A percentile compares a stretch with the other conserved stretches of the same genome.
These are phyloP conservation scores for Psilocybe azurescens DNA, from an alignment of 768 basidiomycete species.

Conservation along the genomic window DNA sequence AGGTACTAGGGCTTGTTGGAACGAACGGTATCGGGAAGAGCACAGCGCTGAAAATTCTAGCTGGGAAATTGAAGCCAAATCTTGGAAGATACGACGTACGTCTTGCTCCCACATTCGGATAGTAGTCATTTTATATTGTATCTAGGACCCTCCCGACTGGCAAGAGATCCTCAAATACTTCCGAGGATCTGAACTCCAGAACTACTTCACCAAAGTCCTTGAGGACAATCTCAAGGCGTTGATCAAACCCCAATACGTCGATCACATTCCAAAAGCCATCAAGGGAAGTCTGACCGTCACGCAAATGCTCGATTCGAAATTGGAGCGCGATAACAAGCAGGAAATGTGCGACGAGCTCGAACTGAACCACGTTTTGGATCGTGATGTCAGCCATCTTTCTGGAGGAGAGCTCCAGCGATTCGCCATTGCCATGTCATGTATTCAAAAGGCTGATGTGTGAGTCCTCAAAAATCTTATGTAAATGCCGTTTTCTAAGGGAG, in stretches of 20 bases:
- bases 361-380: slow-evolving; percentile 82
- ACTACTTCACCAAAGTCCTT: slow-evolving; percentile 99
- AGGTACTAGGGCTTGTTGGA: slow-evolving; percentile 97
- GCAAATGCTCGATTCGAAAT: slow-evolving; percentile 92
- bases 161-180: slow-evolving; percentile 98
- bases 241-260: slow-evolving; percentile 99
- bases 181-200: slow-evolving; percentile 97
- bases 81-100: slow-evolving; percentile 94
- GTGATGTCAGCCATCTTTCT: slow-evolving; percentile 85
- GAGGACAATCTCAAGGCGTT: slow-evolving; percentile 99
- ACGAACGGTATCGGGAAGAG: slow-evolving; percentile 99
- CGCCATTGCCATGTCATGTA: slow-evolving; percentile 96
- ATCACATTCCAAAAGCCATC: slow-evolving; percentile 96
- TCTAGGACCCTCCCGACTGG: slow-evolving; percentile 97
- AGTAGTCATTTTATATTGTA: slow-evolving; percentile 6
- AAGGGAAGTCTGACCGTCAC: slow-evolving; percentile 87
- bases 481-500: slow-evolving; percentile 3
- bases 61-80: slow-evolving; percentile 98
- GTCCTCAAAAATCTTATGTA: slow-evolving; percentile 33
- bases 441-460: slow-evolving; percentile 94
- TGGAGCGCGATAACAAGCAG: slow-evolving; percentile 89
- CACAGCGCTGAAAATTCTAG: slow-evolving; percentile 95
- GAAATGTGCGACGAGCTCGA: slow-evolving; percentile 87
- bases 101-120: slow-evolving; percentile 15
- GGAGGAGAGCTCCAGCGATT: slow-evolving; percentile 99